Base-by-base conservation (phyloP, 352 stramenopile genomes). In the Phytophthora pinifolia region DNA sequence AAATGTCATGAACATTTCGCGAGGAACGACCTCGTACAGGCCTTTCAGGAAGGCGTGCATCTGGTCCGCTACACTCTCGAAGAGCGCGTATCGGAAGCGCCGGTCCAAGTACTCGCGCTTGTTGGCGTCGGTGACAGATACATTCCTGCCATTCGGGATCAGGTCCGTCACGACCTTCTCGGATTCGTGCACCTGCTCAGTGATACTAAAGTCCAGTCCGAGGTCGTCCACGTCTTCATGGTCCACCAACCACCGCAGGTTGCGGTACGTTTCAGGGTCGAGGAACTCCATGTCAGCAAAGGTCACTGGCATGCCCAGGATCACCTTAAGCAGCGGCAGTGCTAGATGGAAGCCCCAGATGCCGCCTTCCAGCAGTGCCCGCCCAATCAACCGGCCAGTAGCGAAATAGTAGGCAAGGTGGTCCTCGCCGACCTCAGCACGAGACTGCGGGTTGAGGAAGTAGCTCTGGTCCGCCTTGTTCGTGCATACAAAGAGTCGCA, bases 21-120 rank as follows among this genome's bases (percentile, higher is more conserved):
- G 86, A 2, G 96, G 96, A 59, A 99, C 89, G 13, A 99, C 89
- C 55, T 99, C 92, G 66, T 98, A 98, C 38, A 99, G 89, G 18
- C 96, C 97, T 41, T 82, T 90, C n/a, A 99, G 62, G 43, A 88
- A 77, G 3, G 70, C 77, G 33, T 84, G 72, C 30, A 88, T 55
- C 51, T 89, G 72, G 38, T 74, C 62, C 3, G 64, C 65, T 1
- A 89, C 70, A 46, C 68, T 85, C 42, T 82, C 76, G 17, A 85
- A 86, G 1, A 89, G 62, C 20, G 72, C 57, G 27, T 83, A 70
- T 50, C 70, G 72, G 50, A 92, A 83, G 44, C 85, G 88, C 27
- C 84, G 81, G 42, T 98, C 84, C n/a, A 98, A 58, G 57, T 95
- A 99, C 63, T 97, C 74, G 3, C 75, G 72, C 45, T 98, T 92